Percentiles rank a stretch among this genome's conserved stretches.
phyloP scores from a whole-genome alignment of 176 grass and related monocot genomes.

The Eragrostis nindensis region DNA sequence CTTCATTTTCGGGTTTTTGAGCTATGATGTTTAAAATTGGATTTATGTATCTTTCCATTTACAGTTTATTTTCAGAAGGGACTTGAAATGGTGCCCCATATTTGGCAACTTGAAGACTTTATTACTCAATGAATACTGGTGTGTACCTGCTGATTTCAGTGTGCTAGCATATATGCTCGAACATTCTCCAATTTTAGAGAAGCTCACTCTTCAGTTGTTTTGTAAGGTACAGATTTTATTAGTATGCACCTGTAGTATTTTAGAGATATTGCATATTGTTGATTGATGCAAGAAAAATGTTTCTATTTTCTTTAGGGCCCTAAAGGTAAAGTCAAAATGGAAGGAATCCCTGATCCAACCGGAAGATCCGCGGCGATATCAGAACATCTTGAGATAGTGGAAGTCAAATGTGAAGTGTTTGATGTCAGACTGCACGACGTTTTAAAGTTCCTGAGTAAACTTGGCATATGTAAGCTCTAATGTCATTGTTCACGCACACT shows the following conservation, averaged over 20 bases:
- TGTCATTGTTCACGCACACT: neutral
- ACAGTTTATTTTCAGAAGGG: slow-evolving; percentile 30
- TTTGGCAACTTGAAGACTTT: slow-evolving; percentile 35
- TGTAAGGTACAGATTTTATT: neutral
- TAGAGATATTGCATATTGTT: neutral
- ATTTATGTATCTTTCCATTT: neutral
- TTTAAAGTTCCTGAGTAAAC: slow-evolving; percentile 1
- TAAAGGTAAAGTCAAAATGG: neutral
- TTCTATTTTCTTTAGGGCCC: neutral
- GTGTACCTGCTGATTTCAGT: neutral
- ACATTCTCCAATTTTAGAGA: slow-evolving; percentile 32
- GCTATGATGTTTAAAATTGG: neutral
- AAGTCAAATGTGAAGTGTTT: slow-evolving; percentile 6
- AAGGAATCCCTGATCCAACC: neutral
- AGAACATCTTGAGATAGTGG: neutral
- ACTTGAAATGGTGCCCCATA: slow-evolving; percentile 17
- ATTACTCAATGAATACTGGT: slow-evolving; percentile 18
- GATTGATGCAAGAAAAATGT: neutral
- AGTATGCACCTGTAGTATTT: neutral
- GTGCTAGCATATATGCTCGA: slow-evolving; percentile 17
- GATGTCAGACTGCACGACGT: neutral
- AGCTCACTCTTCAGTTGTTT: slow-evolving; percentile 27
- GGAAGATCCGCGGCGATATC: neutral
- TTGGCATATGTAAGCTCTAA: slow-evolving; percentile 1
- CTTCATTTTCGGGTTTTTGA: neutral